Evolutionary conservation across 139 green algal species (phyloP).

Genomic region (Chloropicon primus): DNA sequence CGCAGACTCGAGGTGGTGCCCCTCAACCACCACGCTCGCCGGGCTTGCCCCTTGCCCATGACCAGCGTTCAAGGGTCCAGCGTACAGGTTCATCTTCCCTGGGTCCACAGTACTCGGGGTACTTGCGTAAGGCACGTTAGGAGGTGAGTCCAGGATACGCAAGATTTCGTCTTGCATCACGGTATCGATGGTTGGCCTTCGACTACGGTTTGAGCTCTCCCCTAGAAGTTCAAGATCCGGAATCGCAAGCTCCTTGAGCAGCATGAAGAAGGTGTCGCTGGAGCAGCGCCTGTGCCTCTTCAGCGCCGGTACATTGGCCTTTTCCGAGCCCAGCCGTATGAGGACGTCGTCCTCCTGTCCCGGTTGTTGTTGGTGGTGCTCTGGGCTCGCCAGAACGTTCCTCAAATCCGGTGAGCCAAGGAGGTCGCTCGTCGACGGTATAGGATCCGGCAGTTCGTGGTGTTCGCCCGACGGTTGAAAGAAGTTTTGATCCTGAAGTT

Average conservation of each 20-base stretch:
- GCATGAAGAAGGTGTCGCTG: background rate
- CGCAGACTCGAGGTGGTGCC: too few species aligned
- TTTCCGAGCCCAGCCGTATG: background rate
- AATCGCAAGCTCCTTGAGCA: background rate
- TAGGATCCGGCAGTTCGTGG: background rate
- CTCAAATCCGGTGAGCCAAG: too few species aligned
- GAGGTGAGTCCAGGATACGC: background rate
- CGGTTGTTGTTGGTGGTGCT: too few species aligned
- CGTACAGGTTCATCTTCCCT: too few species aligned
- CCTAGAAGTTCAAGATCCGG: background rate
- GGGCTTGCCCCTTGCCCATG: too few species aligned
- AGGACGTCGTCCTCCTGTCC: background rate
- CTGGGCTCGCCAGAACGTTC: too few species aligned
- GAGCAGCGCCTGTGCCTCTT: background rate
- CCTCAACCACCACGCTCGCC: too few species aligned
- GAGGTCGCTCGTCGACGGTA: background rate
- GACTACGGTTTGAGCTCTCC: background rate
- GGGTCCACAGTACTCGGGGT: too few species aligned
- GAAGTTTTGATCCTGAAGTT: background rate
- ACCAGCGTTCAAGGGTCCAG: too few species aligned
- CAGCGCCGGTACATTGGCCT: background rate
- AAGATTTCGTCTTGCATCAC: background rate
- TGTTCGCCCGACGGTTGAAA: background rate
- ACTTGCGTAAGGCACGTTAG: too few species aligned
- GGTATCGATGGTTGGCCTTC: background rate